phyloP scores from a whole-genome alignment of 768 basidiomycete genomes.

The Psilocybe azurescens region DNA sequence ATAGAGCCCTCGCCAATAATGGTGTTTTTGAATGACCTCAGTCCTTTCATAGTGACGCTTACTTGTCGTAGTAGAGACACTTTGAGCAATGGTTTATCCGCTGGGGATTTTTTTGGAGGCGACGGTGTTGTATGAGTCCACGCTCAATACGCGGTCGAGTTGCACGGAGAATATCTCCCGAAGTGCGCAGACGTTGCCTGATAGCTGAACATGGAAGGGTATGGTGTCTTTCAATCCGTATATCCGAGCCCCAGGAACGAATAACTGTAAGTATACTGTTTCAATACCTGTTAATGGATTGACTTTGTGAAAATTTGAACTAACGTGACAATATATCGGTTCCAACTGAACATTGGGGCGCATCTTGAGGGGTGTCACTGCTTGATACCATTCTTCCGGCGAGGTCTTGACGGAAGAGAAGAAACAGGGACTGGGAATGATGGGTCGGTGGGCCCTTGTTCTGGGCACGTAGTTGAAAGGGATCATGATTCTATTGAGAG shows the following conservation, averaged over 20 bases:
- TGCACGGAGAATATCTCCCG: conserved; percentile 38
- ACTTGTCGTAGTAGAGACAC: conserved; percentile 61
- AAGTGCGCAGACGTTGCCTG: conserved; percentile 13
- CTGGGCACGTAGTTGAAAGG: conserved; percentile 60
- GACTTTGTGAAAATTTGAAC: conserved; percentile 23
- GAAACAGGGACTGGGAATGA: conserved; percentile 52
- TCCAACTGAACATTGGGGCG: conserved; percentile 36
- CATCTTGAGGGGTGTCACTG: conserved; percentile 44
- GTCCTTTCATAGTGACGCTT: conserved; percentile 37
- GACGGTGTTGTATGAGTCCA: conserved; percentile 26
- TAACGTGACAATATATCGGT: conserved; percentile 57
- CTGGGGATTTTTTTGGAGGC: conserved; percentile 17
- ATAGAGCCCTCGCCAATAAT: conserved; percentile 56
- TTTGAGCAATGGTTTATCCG: conserved; percentile 39
- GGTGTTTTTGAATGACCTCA: conserved; percentile 42
- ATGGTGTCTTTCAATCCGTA: conserved; percentile 62
- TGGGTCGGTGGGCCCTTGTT: conserved; percentile 59
- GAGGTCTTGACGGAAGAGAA: conserved; percentile 61
- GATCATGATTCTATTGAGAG: conserved; percentile 44
- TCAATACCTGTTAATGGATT: conserved; percentile 5
- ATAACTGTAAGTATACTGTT: conserved; percentile 44
- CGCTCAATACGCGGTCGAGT: conserved; percentile 28
- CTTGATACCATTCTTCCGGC: conserved; percentile 73
- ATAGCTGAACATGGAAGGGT: conserved; percentile 69
- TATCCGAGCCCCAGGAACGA: conserved; percentile 60